Percentiles rank a stretch among this genome's conserved stretches.
phyloP scores from a whole-genome alignment of 176 grass and related monocot genomes.

The Carex myosuroides region DNA sequence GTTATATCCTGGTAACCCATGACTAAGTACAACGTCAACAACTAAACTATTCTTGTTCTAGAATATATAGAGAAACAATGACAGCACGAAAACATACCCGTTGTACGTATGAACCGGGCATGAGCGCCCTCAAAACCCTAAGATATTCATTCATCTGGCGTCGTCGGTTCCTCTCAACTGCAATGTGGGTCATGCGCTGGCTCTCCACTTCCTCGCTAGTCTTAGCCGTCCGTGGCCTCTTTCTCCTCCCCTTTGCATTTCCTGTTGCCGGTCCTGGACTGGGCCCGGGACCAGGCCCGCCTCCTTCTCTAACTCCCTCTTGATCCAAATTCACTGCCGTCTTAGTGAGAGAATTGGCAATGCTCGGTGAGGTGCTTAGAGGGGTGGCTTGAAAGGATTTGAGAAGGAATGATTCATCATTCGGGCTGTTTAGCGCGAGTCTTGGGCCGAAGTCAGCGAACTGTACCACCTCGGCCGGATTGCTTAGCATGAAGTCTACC shows the following conservation, averaged over 20 bases:
- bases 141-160: conserved; percentile 90
- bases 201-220: conserved; percentile 87
- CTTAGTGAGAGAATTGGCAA: not conserved
- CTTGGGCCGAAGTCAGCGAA: conserved; percentile 89
- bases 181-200: conserved; percentile 91
- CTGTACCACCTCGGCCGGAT: conserved; percentile 68
- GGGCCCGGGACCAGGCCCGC: conserved; percentile 1
- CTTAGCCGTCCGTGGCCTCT: conserved; percentile 52
- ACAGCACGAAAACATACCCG: conserved; percentile 32
- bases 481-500: conserved; percentile 88
- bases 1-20: not conserved
- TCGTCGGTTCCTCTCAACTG: conserved; percentile 76
- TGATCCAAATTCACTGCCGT: conserved; percentile 14
- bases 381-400: conserved; percentile 41
- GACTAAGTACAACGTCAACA: not conserved
- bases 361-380: not conserved
- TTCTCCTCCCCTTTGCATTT: conserved; percentile 61
- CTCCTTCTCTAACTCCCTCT: conserved; percentile 28
- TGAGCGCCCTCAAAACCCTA: conserved; percentile 52
- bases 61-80: not conserved
- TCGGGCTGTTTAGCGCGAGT: conserved; percentile 67
- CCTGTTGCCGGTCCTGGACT: conserved; percentile 15
- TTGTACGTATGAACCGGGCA: conserved; percentile 87
- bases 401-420: conserved; percentile 59
- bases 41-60: not conserved